Conservation (phyloP, 768 basidiomycete genomes). For the Lactifluus pinguis region DNA sequence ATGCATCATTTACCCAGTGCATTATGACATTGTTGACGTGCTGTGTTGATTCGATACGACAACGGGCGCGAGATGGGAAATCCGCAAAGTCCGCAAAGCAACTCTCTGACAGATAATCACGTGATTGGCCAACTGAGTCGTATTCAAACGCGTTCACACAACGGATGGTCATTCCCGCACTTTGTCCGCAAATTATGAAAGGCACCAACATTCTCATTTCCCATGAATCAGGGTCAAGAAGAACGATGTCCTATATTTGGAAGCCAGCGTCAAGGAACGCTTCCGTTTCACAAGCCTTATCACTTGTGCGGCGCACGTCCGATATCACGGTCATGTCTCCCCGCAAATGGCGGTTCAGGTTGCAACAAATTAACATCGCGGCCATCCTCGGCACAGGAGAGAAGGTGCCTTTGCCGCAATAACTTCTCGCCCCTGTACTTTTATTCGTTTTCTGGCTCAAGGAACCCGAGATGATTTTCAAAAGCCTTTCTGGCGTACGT, state of each 20-base stretch:
- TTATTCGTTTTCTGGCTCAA: background rate
- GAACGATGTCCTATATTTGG: background rate
- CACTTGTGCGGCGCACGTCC: background rate
- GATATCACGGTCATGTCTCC: background rate
- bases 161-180: conserved; percentile 5
- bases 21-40: background rate
- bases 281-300: background rate
- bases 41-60: background rate
- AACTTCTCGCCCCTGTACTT: background rate
- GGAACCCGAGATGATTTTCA: background rate
- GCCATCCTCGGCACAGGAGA: background rate
- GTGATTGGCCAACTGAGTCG: background rate
- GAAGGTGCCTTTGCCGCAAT: background rate
- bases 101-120: background rate
- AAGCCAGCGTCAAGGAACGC: background rate
- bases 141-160: conserved; percentile 1
- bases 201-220: conserved; percentile 7
- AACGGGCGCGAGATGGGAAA: background rate
- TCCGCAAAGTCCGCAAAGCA: background rate
- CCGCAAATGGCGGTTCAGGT: background rate
- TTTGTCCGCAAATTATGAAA: conserved; percentile 5
- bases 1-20: background rate
- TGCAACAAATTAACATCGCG: background rate
- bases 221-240: conserved; percentile 2
- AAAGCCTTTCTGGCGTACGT: background rate